A percentile compares a stretch with the other conserved stretches of the same genome.
Conservation (phyloP, 345 rosid genomes). For the Mangifera indica region DNA sequence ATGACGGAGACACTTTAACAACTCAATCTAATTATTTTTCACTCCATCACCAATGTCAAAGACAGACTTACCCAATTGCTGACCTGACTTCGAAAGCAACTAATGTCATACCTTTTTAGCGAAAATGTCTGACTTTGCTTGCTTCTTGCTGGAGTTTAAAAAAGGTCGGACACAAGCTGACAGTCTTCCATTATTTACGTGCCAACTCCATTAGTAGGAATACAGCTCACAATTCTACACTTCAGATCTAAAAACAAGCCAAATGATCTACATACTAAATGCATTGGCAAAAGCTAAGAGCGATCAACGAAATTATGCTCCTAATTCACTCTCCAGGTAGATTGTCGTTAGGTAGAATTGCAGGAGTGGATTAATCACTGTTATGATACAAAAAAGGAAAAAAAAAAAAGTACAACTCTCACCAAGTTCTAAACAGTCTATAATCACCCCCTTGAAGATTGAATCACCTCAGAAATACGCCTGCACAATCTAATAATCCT, state of each 20-base stretch:
- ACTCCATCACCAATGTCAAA: background rate
- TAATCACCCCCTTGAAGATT: slow-evolving; percentile 22
- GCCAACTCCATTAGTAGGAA: background rate
- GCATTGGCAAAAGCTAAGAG: background rate
- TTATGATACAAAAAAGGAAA: background rate
- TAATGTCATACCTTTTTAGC: background rate
- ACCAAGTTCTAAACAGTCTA: background rate
- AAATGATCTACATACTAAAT: background rate
- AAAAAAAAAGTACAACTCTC: background rate
- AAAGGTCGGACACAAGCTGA: background rate
- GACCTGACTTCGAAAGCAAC: slow-evolving; percentile 1
- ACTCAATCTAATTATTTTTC: background rate
- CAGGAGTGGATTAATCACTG: slow-evolving; percentile 1
- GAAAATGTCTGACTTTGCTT: background rate
- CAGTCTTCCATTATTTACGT: background rate
- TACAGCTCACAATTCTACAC: too few species aligned
- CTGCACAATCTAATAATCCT: slow-evolving; percentile 55
- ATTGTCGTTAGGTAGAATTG: background rate
- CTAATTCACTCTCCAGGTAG: background rate
- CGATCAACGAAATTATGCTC: slow-evolving; percentile 2
- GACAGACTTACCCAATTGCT: slow-evolving; percentile 8
- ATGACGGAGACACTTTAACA: slow-evolving; percentile 20
- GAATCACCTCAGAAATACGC: slow-evolving; percentile 43
- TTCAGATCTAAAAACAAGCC: background rate
- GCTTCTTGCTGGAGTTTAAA: background rate